Evolutionary conservation across 2,329 filamentous ascomycete genomes (phyloP).

Genomic region (Trichoderma semiorbis): DNA sequence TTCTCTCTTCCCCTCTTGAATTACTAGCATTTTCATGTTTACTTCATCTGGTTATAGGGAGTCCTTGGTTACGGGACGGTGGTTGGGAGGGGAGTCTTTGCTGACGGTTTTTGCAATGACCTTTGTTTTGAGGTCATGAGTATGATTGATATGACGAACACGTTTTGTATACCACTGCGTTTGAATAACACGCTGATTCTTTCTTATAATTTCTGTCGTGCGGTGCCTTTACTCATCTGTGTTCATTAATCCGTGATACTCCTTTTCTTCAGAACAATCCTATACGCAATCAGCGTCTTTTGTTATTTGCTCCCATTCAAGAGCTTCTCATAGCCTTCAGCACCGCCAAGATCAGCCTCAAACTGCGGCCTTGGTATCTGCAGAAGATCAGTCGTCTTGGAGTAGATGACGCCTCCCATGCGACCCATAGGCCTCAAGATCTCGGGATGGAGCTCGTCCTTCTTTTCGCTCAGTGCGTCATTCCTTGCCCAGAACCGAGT

Average conservation of each 20-base stretch:
- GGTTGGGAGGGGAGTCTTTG: background rate
- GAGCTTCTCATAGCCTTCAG: slow-evolving; percentile 56
- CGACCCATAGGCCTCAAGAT: slow-evolving; percentile 73
- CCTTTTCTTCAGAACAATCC: background rate
- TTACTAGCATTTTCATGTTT: background rate
- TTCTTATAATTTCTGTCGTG: background rate
- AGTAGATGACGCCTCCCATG: slow-evolving; percentile 84
- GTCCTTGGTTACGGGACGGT: background rate
- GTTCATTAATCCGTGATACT: background rate
- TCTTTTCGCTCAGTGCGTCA: slow-evolving; percentile 78
- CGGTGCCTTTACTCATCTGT: background rate
- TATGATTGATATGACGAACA: slow-evolving; percentile 15
- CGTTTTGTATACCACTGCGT: slow-evolving; percentile 13
- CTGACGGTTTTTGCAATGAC: background rate
- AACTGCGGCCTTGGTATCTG: slow-evolving; percentile 67
- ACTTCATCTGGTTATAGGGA: background rate
- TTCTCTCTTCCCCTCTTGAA: background rate
- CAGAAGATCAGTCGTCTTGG: slow-evolving; percentile 62
- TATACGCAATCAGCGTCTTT: background rate
- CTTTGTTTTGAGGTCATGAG: background rate
- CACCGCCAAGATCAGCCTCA: slow-evolving; percentile 48
- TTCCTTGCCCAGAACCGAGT: slow-evolving; percentile 85
- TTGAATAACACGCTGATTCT: slow-evolving; percentile 7
- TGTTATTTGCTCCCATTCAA: slow-evolving; percentile 37
- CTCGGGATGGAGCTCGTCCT: slow-evolving; percentile 67